Base-by-base conservation (phyloP, 257 asterid species). In the Galeopsis tetrahit region DNA sequence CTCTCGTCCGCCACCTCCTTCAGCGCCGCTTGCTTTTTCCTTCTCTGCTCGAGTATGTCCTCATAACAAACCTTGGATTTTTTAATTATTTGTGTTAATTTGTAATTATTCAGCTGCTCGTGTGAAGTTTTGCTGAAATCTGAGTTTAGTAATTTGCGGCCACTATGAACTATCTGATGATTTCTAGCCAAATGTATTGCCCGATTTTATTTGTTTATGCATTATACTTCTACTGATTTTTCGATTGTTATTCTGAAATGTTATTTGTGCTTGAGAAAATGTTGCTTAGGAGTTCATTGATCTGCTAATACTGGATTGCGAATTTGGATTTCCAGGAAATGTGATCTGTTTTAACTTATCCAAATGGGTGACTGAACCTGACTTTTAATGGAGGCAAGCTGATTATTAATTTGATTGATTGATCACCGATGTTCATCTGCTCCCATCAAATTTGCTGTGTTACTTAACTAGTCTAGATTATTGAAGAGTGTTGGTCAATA, bases 11-110 rank as follows among this genome's bases (percentile, higher is more conserved):
- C 78, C 86, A 73, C 55, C 95, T 94, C 69, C 89, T 87, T 66
- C 86, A 74, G 36, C 95, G 97, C 78, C 92, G 97, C 61, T 88
- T 88, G 63, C 89, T 91, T 40, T 83, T 83, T 75, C 98, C 99
- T 6, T 90, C 98, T 33, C 81, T 94, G 31, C 96, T 91, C 79
- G 98, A 94, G 98, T 88, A 84, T 36, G 76, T 72, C n/a, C 21
- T 59, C 65, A 8, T 7, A 21, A 55, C 10, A 64, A 48, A 61
- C 72, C 62, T 40, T 42, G 35, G 32, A 31, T 59, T 72, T 28
- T 40, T 75, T 65, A 35, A 10, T 43, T 46, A 8, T 6, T 10
- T 58, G 65, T 15, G 56, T 34, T 17, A 44, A 34, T 43, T 57
- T 42, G 44, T 10, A 48, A 36, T 49, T 9, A 15, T 64, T 80